These are phyloP conservation scores for Eucalyptus camaldulensis DNA, from an alignment of 345 rosid species.

Conservation along the genomic window DNA sequence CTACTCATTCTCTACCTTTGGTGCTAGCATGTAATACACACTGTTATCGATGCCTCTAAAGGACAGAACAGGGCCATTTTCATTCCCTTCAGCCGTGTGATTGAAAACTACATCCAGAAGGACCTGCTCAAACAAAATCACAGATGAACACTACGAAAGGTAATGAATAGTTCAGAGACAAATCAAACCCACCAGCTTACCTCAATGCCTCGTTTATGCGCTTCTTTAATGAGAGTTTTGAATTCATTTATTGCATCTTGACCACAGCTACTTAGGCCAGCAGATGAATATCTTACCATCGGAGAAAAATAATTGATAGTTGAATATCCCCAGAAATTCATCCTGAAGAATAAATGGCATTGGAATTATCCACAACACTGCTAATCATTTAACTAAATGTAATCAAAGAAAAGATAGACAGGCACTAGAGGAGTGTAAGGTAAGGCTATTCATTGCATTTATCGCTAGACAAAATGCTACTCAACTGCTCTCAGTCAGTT, in stretches of 20 bases:
- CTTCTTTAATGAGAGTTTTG: constrained; percentile 76
- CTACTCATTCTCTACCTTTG: constrained; percentile 41
- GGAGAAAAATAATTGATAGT: constrained; percentile 86
- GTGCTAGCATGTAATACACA: constrained; percentile 93
- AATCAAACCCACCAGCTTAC: constrained; percentile 15
- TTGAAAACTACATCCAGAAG: constrained; percentile 90
- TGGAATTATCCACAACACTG: not conserved
- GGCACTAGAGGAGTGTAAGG: not conserved
- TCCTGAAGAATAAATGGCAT: constrained; percentile 34
- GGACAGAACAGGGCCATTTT: constrained; percentile 74
- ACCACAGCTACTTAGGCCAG: constrained; percentile 43
- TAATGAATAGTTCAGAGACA: not conserved
- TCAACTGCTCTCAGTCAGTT: not conserved
- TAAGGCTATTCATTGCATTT: not conserved
- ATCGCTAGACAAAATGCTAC: not conserved
- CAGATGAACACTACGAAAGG: not conserved
- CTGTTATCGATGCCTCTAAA: constrained; percentile 92
- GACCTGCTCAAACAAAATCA: not conserved
- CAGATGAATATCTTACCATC: constrained; percentile 81
- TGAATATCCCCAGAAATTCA: constrained; percentile 98
- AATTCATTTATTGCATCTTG: constrained; percentile 75
- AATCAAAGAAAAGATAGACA: not conserved
- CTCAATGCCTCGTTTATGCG: constrained; percentile 96
- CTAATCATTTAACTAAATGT: not conserved
- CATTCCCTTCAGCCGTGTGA: constrained; percentile 99